phyloP scores from a whole-genome alignment of 2,329 filamentous ascomycete genomes.

The Macrophomina tecta region DNA sequence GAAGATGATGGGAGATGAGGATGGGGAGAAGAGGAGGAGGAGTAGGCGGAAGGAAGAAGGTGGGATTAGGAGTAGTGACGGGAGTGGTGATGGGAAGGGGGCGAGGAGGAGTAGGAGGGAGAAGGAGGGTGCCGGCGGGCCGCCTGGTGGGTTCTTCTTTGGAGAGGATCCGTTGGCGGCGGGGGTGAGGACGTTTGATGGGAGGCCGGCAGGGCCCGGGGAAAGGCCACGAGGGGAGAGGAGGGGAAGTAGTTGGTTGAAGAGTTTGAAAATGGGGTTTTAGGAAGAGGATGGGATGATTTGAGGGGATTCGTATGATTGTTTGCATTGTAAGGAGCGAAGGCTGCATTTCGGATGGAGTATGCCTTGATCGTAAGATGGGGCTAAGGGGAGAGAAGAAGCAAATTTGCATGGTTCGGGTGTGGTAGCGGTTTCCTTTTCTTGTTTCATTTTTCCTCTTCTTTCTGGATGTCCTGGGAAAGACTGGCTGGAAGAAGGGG shows the following conservation, averaged over 20 bases:
- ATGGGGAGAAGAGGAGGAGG: constrained; percentile 12
- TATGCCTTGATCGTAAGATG: not conserved
- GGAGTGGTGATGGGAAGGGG: constrained; percentile 11
- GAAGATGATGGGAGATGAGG: constrained; percentile 19
- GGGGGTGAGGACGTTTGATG: constrained; percentile 28
- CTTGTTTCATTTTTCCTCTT: not conserved
- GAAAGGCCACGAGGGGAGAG: constrained; percentile 17
- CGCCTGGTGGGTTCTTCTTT: not conserved
- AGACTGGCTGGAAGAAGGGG: not conserved
- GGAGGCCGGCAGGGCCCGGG: constrained; percentile 2
- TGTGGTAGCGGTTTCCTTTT: not conserved
- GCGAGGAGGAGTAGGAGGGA: constrained; percentile 1
- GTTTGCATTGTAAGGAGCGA: not conserved
- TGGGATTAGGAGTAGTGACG: constrained; percentile 13
- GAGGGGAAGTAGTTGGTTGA: constrained; percentile 27
- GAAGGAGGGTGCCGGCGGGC: not conserved
- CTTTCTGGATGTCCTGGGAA: not conserved
- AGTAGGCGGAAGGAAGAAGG: not conserved
- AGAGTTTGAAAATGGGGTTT: constrained; percentile 26
- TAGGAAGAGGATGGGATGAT: not conserved
- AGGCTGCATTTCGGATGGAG: constrained; percentile 2
- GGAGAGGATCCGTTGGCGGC: constrained; percentile 13
- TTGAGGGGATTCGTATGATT: not conserved
- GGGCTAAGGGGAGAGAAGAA: not conserved
- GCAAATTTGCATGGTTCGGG: constrained; percentile 2